Percentiles rank a stretch among this genome's conserved stretches.
Evolutionary conservation across 768 basidiomycete species (phyloP).

Genomic region (Boletus huronensis): DNA sequence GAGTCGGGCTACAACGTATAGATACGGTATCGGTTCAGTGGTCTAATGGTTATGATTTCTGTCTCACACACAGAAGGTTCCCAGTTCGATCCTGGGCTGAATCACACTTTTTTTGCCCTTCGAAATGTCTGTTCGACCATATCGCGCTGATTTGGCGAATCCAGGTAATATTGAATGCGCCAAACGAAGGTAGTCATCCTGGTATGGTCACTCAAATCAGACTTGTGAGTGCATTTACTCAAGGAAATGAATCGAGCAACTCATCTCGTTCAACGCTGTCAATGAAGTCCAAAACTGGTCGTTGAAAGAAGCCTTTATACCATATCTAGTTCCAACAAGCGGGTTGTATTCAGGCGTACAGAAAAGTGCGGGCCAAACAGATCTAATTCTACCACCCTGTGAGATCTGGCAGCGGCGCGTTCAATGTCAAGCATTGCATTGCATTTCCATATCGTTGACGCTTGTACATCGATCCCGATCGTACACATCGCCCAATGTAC

Average conservation of each 20-base stretch:
- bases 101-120: conserved; percentile 24
- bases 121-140: no score
- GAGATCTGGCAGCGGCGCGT: background rate
- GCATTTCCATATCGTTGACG: background rate
- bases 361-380: background rate
- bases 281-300: background rate
- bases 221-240: background rate
- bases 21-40: conserved; percentile 30
- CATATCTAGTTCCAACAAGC: background rate
- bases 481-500: background rate
- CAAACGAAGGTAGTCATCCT: background rate
- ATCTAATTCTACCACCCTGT: background rate
- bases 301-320: background rate
- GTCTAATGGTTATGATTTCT: conserved; percentile 50
- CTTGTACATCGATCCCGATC: background rate
- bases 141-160: background rate
- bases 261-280: background rate
- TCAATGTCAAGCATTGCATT: background rate
- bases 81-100: conserved; percentile 47
- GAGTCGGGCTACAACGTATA: background rate
- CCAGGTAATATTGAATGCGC: background rate
- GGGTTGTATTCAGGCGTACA: background rate
- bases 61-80: conserved; percentile 50
- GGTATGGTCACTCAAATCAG: background rate
- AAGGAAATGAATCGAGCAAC: background rate